phyloP scores from a whole-genome alignment of 2,329 filamentous ascomycete species.

The Aureobasidium subglaciale region DNA sequence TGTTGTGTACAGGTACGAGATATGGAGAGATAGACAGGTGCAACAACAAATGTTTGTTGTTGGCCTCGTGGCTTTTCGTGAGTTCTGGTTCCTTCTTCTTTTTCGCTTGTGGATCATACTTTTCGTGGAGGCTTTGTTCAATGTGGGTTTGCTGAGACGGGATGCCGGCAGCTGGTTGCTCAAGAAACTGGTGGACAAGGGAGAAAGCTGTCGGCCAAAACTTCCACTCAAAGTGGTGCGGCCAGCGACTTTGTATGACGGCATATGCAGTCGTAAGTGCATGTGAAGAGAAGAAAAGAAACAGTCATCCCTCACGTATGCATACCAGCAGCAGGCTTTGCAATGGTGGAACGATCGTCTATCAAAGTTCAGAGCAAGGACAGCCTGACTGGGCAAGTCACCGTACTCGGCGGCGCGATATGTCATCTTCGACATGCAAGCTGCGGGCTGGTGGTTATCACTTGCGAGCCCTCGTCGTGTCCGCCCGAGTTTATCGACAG shows the following conservation, averaged over 20 bases:
- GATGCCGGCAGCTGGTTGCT: constrained; percentile 2
- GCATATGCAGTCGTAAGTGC: constrained; percentile 3
- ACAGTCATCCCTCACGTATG: not conserved
- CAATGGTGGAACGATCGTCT: constrained; percentile 5
- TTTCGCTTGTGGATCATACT: not conserved
- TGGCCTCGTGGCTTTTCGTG: not conserved
- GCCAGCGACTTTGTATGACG: constrained; percentile 7
- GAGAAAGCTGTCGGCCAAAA: constrained; percentile 1
- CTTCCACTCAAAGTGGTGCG: not conserved
- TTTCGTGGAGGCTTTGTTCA: not conserved
- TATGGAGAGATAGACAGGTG: not conserved
- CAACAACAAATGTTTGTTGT: not conserved
- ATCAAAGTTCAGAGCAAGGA: constrained; percentile 11
- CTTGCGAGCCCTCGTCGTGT: constrained; percentile 7
- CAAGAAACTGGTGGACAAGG: not conserved
- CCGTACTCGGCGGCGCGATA: not conserved
- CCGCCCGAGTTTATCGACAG: constrained; percentile 13
- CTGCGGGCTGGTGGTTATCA: not conserved
- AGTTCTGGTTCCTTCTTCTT: not conserved
- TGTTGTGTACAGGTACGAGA: constrained; percentile 7
- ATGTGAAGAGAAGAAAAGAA: constrained; percentile 5
- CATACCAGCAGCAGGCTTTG: not conserved
- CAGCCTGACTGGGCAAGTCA: constrained; percentile 11
- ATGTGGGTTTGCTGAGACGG: not conserved
- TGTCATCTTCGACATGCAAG: constrained; percentile 8